Percentiles rank a stretch among this genome's conserved stretches.
phyloP scores from a whole-genome alignment of 768 basidiomycete species.

The Daedalea quercina region DNA sequence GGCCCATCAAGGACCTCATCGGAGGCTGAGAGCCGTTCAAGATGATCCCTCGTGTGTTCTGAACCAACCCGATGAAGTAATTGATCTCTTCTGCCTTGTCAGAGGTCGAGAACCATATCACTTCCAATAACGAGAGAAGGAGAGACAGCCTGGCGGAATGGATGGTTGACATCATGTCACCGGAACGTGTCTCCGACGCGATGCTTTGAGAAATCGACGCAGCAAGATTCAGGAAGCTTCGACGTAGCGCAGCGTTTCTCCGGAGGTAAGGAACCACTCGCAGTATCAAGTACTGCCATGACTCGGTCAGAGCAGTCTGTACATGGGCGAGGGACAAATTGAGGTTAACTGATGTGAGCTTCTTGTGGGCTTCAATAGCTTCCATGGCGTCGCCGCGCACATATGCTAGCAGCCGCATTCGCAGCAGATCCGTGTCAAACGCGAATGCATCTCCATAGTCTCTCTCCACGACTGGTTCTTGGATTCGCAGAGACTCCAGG shows the following conservation, averaged over 20 bases:
- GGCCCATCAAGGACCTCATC: conserved; percentile 62
- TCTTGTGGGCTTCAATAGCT: conserved; percentile 45
- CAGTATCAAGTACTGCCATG: conserved; percentile 71
- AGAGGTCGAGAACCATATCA: conserved; percentile 63
- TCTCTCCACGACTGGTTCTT: conserved; percentile 58
- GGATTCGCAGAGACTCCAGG: conserved; percentile 56
- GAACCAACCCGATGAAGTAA: conserved; percentile 55
- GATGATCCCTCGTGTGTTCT: conserved; percentile 57
- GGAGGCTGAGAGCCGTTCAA: conserved; percentile 72
- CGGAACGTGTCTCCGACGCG: conserved; percentile 60
- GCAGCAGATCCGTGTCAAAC: conserved; percentile 58
- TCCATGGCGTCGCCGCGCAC: conserved; percentile 31
- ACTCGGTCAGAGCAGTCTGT: conserved; percentile 64
- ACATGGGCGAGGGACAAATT: conserved; percentile 82
- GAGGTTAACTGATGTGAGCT: conserved; percentile 71
- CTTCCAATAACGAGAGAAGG: conserved; percentile 71
- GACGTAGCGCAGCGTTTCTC: conserved; percentile 49
- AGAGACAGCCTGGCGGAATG: conserved; percentile 72
- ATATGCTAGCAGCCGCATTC: conserved; percentile 53
- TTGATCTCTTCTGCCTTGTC: conserved; percentile 49
- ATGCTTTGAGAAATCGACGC: conserved; percentile 61
- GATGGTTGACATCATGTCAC: conserved; percentile 80
- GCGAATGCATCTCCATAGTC: conserved; percentile 77
- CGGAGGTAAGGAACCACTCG: conserved; percentile 60
- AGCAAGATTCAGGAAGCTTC: conserved; percentile 49